These are phyloP conservation scores for Pyrrhoderma noxium DNA, from an alignment of 1,284 basidiomycete species.

Conservation along the genomic window DNA sequence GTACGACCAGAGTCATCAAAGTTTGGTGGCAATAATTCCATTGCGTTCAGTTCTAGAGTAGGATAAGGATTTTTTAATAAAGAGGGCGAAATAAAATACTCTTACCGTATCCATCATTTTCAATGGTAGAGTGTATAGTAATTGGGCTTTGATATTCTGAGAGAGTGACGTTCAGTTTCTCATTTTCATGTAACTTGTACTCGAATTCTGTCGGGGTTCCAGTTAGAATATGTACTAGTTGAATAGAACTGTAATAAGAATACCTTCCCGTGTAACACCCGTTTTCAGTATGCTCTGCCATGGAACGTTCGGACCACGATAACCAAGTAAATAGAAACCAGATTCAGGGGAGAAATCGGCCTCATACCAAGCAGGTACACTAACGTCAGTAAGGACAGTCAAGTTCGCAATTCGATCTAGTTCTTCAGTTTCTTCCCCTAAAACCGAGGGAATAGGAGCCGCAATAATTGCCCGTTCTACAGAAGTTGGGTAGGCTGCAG, in stretches of 20 bases:
- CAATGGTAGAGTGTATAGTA: conserved; percentile 62
- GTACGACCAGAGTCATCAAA: conserved; percentile 90
- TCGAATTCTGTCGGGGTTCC: conserved; percentile 24
- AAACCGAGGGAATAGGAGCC: conserved; percentile 48
- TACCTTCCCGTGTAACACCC: conserved; percentile 46
- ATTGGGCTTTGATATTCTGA: conserved; percentile 69
- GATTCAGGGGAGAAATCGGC: conserved; percentile 75
- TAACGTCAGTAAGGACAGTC: conserved; percentile 60
- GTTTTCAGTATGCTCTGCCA: conserved; percentile 77
- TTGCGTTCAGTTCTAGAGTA: conserved; percentile 69
- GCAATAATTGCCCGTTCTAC: conserved; percentile 82
- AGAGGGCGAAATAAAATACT: conserved; percentile 18
- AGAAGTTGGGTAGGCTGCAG: conserved; percentile 77
- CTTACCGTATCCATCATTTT: conserved; percentile 74
- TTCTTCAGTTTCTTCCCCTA: conserved; percentile 23
- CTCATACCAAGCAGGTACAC: conserved; percentile 54
- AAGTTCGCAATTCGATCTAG: conserved; percentile 32
- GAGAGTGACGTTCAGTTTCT: conserved; percentile 61
- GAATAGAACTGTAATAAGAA: background rate
- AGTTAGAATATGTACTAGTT: background rate
- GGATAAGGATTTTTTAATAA: conserved; percentile 14
- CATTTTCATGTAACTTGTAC: conserved; percentile 69
- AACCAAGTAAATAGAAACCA: conserved; percentile 78
- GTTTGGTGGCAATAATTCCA: conserved; percentile 84
- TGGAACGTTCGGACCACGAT: conserved; percentile 78